Base-by-base conservation (phyloP, 768 basidiomycete genomes). In the Tricholoma matsutake region DNA sequence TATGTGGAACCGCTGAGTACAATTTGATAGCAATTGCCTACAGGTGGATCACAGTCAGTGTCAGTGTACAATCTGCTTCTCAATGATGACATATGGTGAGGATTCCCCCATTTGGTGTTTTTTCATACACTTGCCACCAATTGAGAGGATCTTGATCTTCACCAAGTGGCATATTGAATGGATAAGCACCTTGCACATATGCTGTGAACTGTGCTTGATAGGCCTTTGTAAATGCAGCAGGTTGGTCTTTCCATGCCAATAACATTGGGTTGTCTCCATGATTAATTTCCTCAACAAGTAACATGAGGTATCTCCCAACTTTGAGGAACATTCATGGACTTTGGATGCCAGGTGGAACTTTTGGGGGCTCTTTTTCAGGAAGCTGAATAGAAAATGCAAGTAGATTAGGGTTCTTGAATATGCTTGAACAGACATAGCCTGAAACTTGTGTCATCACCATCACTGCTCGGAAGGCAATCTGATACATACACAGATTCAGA, bases 11-110 rank as follows among this genome's bases (percentile, higher is more conserved):
- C 3, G 70, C 66, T 0, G 74, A 71, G 57, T 65, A 75, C 0
- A 78, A 61, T 52, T 76, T 76, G 41, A 75, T 63, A 2, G 71
- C 73, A 28, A 73, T 59, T 34, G 68, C 69, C 76, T 78, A 57
- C 32, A 20, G 32, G 56, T 32, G 10, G 22, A 49, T 56, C n/a
- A 58, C 54, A 57, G 35, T 13, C 18, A 73, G 68, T 25, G 54
- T 43, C n/a, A 43, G 41, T 7, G 1, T 43, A 10, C 9, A 7
- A n/a, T 43, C 16, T 43, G 41, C 18, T 4, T 43, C 41, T 1
- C 2, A 7, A 47, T 47, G 45, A 47, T 2, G 20, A 47, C 45
- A 11, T 47, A 76, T 75, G 9, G 75, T 71, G 2, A 76, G 60
- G 16, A 76, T 67, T 1, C 65, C 68, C 11, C 63, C 72, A 56